Evolutionary conservation across 2,329 filamentous ascomycete genomes (phyloP), one percentile per base, ranked within the genome.

Genomic region (Botrytis paeoniae): DNA sequence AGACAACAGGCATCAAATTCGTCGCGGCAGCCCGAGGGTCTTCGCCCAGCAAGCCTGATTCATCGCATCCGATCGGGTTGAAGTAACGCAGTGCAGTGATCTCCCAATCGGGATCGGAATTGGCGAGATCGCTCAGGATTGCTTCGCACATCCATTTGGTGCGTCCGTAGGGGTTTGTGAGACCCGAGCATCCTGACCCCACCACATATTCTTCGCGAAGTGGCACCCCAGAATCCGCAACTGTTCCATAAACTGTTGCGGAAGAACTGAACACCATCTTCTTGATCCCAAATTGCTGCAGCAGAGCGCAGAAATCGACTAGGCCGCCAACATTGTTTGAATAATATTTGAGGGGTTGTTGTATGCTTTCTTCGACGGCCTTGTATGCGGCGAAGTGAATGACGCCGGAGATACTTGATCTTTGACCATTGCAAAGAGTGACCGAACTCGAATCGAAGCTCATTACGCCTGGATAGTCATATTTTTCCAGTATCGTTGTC

Each of bases 331-430:
- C 88, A 74, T 92, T 92, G 83, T 92, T 92, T 74, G 85, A 85
- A 81, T 92, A 92, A 81, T 92, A 92, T 73, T 86, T 86, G 72
- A 92, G 81, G 0, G 89, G 89, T 73, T 84, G 82, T 39, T 82
- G 80, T 74, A 91, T 91, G 61, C 88, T 91, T 77, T 92, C 89
- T 57, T 74, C 76, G 10, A 80, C 79, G 5, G 79, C 75, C 64
- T 92, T 92, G 83, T 88, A 88, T 1, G 90, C 90, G 22, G 90
- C 90, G 76, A 92, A 92, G 78, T 92, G 90, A 73, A 92, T 91
- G n/a, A 92, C 89, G 0, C 89, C 89, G 0, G 83, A 82, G 74
- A 91, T 89, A 43, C 82, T 84, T 14, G 78, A 79, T 48, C 63
- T 73, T 20, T 72, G 71, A 48, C 61, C 63, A 48, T 62, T 65